phyloP scores from a whole-genome alignment of 2,329 filamentous ascomycete species.

The Talaromyces sp. region DNA sequence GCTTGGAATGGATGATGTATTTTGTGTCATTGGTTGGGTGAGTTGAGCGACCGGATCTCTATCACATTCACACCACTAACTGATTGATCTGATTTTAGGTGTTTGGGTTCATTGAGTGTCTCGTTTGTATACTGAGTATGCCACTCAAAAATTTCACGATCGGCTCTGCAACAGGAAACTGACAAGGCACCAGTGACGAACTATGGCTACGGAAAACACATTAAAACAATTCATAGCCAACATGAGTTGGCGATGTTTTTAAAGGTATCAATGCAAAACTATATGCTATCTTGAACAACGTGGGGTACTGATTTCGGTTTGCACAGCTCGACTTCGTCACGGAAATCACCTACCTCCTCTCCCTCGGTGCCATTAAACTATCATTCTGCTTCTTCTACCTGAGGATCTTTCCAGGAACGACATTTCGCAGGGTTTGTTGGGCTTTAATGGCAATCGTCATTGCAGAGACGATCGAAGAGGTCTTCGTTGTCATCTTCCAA shows the following conservation, averaged over 20 bases:
- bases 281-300: neutral
- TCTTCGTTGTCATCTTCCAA: conserved; percentile 61
- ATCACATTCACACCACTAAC: neutral
- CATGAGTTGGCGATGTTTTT: conserved; percentile 17
- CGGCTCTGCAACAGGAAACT: neutral
- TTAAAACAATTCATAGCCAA: conserved; percentile 11
- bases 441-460: conserved; percentile 46
- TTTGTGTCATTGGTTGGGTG: conserved; percentile 22
- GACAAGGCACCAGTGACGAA: conserved; percentile 19
- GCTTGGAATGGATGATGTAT: conserved; percentile 18
- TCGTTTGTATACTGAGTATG: conserved; percentile 2
- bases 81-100: neutral
- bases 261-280: conserved; percentile 12
- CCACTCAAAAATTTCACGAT: neutral
- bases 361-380: conserved; percentile 34
- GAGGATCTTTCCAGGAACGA: conserved; percentile 23
- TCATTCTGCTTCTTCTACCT: conserved; percentile 29
- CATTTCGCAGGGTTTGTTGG: conserved; percentile 18
- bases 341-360: conserved; percentile 28
- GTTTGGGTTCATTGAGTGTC: neutral
- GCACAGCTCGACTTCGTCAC: conserved; percentile 24
- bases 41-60: neutral
- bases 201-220: conserved; percentile 25
- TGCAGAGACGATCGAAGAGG: conserved; percentile 68
- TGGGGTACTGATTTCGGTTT: neutral